Evolutionary conservation across 805 yeast species (phyloP), one percentile per base, ranked within the genome.

Genomic region (Komagataella pastoris): DNA sequence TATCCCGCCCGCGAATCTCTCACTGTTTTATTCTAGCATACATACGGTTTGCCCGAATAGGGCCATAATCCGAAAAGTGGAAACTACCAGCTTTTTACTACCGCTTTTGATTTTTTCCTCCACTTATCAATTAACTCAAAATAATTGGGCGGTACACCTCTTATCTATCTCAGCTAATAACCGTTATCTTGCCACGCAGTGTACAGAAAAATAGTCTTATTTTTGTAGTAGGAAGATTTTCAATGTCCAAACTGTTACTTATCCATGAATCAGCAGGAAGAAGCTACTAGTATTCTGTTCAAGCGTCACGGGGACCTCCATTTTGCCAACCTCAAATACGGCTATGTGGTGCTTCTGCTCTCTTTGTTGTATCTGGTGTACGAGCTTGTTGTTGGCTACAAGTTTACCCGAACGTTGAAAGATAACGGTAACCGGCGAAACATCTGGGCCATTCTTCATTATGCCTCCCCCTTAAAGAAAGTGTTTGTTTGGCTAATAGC

Each of bases 251-350:
- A 30, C 40, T 10, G 12, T 30, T 30, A 30, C 40, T 14, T 14
- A 30, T 30, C 40, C 40, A 30, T 30, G 40, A 30, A 10, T 10
- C 40, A 30, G 40, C 40, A 30, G 40, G 40, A 30, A 30, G 40
- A 30, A 30, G 40, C 40, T 30, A 10, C 12, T 30, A 30, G 40
- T 30, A 5, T 30, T 4, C 14, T 30, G 40, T 14, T 30, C n/a
- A 17, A 17, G 23, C 47, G 87, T 45, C 88, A 81, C 58, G 79
- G 74, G 12, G 61, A 62, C 23, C 73, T 72, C 44, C 89, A 84
- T 59, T 71, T 57, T 52, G 75, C 75, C 46, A 84, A 84, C 59
- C 58, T 81, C 48, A 74, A 75, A 49, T 84, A 77, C 59, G 93
- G 91, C 0, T 77, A 79, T 57, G 57, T 73, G 10, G 62, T 80